Conservation (phyloP, 352 stramenopile species). For the Halophytophthora polymorphica region DNA sequence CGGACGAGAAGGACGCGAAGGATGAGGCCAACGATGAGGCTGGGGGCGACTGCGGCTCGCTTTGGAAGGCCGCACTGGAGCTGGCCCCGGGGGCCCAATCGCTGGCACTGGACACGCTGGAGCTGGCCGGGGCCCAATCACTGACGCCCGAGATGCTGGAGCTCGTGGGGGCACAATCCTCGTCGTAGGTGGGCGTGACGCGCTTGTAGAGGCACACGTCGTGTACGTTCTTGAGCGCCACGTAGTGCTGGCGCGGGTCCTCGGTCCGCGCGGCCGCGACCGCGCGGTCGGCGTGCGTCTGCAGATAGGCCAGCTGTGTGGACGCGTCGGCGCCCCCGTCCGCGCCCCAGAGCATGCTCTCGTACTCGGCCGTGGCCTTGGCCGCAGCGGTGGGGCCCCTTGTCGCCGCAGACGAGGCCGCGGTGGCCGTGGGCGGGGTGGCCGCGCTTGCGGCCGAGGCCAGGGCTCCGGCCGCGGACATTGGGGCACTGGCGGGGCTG, state of each 20-base stretch:
- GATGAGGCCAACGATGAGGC: conserved; percentile 18
- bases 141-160: too few relatives aligned
- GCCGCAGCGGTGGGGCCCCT: too few relatives aligned
- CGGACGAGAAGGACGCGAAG: conserved; percentile 23
- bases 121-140: too few relatives aligned
- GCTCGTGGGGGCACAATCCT: too few relatives aligned
- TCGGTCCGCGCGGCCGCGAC: conserved; percentile 38
- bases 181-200: conserved; percentile 18
- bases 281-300: conserved; percentile 44
- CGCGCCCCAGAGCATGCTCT: conserved; percentile 40
- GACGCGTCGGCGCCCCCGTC: conserved; percentile 26
- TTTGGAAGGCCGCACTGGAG: too few relatives aligned
- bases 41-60: too few relatives aligned
- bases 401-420: too few relatives aligned
- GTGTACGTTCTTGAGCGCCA: conserved; percentile 50
- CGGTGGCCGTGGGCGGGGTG: too few relatives aligned
- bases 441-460: too few relatives aligned
- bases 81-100: conserved; percentile 6
- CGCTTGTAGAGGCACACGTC: conserved; percentile 71
- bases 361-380: conserved; percentile 23
- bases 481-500: too few relatives aligned
- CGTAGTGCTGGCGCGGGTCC: conserved; percentile 51
- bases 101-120: conserved; percentile 9
- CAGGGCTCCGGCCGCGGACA: too few relatives aligned
- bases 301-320: conserved; percentile 54